These are phyloP conservation scores for Phytopythium mirpurense DNA, from an alignment of 352 stramenopile species.

Conservation along the genomic window DNA sequence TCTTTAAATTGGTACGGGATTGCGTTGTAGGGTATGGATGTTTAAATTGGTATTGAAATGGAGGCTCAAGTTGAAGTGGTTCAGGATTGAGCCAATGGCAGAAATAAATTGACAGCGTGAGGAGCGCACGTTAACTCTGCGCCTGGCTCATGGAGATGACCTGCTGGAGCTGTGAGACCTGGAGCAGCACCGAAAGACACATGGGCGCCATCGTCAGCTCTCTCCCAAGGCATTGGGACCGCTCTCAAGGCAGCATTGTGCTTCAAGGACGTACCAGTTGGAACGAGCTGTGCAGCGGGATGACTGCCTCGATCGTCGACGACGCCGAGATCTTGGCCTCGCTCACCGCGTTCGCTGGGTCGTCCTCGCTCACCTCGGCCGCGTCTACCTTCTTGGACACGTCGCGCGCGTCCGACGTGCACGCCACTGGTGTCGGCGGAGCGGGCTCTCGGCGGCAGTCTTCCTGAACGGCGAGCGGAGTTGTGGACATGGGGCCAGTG, in stretches of 20 bases:
- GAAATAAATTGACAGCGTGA: slow-evolving; percentile 6
- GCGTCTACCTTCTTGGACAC: slow-evolving; percentile 27
- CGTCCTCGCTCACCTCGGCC: slow-evolving; percentile 15
- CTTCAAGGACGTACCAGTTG: slow-evolving; percentile 38
- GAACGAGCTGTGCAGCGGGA: slow-evolving; percentile 62
- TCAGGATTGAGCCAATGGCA: no score
- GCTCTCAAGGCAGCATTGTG: no score
- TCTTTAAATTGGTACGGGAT: no score
- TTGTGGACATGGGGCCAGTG: slow-evolving; percentile 2
- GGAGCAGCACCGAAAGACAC: neutral
- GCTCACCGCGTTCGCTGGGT: slow-evolving; percentile 28
- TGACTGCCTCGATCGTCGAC: slow-evolving; percentile 73
- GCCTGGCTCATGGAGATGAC: slow-evolving; percentile 44
- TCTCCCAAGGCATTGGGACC: neutral
- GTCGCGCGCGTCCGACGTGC: slow-evolving; percentile 11
- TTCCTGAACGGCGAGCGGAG: neutral
- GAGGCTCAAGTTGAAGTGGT: no score
- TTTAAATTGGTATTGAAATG: no score
- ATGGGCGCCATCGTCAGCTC: neutral
- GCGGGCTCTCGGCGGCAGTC: neutral
- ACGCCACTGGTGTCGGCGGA: neutral
- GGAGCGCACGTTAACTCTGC: slow-evolving; percentile 17
- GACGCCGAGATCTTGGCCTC: slow-evolving; percentile 57
- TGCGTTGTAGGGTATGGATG: no score
- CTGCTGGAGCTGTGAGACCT: slow-evolving; percentile 53